Conservation (phyloP, 164 flowering plant genomes). For the Cinnamomum micranthum region DNA sequence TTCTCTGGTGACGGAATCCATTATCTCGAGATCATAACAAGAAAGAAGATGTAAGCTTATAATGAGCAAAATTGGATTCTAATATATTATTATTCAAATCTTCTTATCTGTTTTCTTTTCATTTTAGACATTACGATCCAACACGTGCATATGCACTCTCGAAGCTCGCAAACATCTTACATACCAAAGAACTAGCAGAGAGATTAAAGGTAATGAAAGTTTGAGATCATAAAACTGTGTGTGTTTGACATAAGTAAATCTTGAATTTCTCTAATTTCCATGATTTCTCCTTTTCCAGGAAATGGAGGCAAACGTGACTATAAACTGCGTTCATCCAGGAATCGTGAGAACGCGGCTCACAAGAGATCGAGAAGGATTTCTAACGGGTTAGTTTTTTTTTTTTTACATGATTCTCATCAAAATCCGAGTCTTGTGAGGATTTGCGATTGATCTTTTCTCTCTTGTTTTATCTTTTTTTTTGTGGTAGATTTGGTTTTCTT, state of each 20-base stretch:
- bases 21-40: constrained; percentile 52
- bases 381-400: constrained; percentile 47
- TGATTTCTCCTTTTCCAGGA: constrained; percentile 33
- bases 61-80: not conserved
- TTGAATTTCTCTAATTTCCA: not conserved
- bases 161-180: constrained; percentile 88
- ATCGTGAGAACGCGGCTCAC: constrained; percentile 86
- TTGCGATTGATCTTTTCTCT: not conserved
- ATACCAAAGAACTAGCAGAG: constrained; percentile 69
- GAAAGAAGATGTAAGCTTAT: constrained; percentile 42
- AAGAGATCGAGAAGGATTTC: constrained; percentile 88
- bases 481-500: constrained; percentile 48
- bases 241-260: not conserved
- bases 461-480: not conserved
- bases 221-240: not conserved
- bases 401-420: too few relatives aligned
- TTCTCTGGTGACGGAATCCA: constrained; percentile 68
- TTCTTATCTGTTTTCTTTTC: not conserved
- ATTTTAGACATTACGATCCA: constrained; percentile 58
- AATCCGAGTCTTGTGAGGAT: too few relatives aligned
- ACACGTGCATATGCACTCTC: constrained; percentile 96
- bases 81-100: too few relatives aligned
- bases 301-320: constrained; percentile 84
- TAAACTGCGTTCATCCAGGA: constrained; percentile 92
- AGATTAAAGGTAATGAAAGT: constrained; percentile 48